Base-by-base conservation (phyloP, 2,329 filamentous ascomycete genomes). In the Talaromyces albobiverticillius region DNA sequence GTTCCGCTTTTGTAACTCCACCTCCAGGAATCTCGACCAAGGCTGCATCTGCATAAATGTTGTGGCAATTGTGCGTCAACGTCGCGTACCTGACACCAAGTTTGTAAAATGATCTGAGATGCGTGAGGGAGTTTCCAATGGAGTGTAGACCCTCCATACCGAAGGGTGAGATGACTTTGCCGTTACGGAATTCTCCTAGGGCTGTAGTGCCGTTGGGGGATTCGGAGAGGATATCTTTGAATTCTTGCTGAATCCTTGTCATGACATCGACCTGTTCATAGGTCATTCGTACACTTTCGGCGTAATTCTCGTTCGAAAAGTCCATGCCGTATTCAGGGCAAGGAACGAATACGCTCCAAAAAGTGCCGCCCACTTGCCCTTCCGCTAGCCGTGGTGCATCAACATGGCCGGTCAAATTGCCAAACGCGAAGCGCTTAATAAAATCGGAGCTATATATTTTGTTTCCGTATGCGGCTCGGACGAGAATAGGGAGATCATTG, bases 61-160 rank as follows among this genome's bases (percentile, higher is more conserved):
- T 97, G 71, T 95, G 89, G 73, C 92, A 96, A 70, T 95, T 95
- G 77, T 95, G 93, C 2, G 90, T 96, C 14, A 97, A 76, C 0
- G 92, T 96, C 16, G 87, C 86, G 65, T 96, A 96, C 47, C 90
- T 85, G 4, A 92, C 91, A 1, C 93, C 93, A 2, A 95, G 78
- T 2, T 81, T 76, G 69, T 94, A 79, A 70, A 87, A 96, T 22
- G 83, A 79, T 6, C 93, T 85, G 9, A 97, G 77, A 22, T 86
- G 77, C 1, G 85, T 67, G 14, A 75, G 61, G 4, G 71, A 89
- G 73, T 96, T 96, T 55, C 90, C 92, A 62, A 97, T 95, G 64
- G 96, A 93, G 67, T 97, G 93, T 7, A 96, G 81, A 3, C 93
- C 93, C 73, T 96, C 91, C 50, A 95, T 84, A 2, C 87, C 89